Evolutionary conservation across 495 filamentous ascomycete genomes (phyloP).

Genomic region (Elaphomyces granulatus): DNA sequence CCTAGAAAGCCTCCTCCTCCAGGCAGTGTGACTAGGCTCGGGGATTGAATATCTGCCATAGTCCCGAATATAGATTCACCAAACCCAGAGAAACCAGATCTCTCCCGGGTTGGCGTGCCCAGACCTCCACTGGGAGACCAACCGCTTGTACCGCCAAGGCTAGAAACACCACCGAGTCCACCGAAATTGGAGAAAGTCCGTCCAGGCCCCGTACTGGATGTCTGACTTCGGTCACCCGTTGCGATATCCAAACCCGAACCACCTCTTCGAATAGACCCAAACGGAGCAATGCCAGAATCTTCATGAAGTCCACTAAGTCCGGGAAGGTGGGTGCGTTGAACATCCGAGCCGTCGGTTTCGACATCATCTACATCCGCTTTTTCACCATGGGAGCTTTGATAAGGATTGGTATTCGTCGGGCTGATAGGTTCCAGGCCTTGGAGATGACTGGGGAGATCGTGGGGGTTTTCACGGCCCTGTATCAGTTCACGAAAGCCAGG

Average conservation of each 20-base stretch:
- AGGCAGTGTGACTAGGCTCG: slow-evolving; percentile 47
- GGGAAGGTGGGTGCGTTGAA: slow-evolving; percentile 40
- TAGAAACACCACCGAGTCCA: slow-evolving; percentile 43
- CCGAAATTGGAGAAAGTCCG: slow-evolving; percentile 56
- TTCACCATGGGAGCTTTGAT: slow-evolving; percentile 82
- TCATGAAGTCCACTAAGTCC: slow-evolving; percentile 41
- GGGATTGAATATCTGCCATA: slow-evolving; percentile 61
- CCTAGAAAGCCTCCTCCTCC: slow-evolving; percentile 41
- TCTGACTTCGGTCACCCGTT: slow-evolving; percentile 69
- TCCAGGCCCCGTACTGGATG: slow-evolving; percentile 60
- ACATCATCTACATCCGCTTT: slow-evolving; percentile 55
- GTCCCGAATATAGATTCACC: slow-evolving; percentile 58
- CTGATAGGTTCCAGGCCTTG: slow-evolving; percentile 59
- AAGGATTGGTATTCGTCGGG: slow-evolving; percentile 96
- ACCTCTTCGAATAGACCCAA: slow-evolving; percentile 33
- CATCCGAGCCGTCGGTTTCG: slow-evolving; percentile 44
- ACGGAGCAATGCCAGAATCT: slow-evolving; percentile 31
- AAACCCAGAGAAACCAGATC: slow-evolving; percentile 50
- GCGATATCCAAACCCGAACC: slow-evolving; percentile 47
- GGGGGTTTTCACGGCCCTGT: slow-evolving; percentile 41
- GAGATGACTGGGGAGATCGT: slow-evolving; percentile 41
- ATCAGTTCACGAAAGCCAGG: slow-evolving; percentile 49
- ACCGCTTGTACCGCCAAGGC: slow-evolving; percentile 42
- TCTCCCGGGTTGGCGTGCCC: slow-evolving; percentile 64
- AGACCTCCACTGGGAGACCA: slow-evolving; percentile 51